Base-by-base conservation (phyloP, 202 grass and related monocot species). In the Zoysia matrella region DNA sequence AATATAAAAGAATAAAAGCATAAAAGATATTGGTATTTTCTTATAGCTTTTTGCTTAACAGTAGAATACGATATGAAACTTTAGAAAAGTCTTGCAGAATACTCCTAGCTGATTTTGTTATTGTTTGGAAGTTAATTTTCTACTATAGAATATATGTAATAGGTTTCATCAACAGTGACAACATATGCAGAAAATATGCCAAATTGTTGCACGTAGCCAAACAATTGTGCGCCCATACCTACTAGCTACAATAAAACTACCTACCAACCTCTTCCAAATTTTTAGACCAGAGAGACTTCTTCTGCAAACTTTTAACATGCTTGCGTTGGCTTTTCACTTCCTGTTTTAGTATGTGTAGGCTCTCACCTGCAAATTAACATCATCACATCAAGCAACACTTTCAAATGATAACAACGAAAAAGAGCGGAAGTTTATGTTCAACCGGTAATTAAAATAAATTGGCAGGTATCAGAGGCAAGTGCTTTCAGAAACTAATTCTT, bases 281-380 rank as follows among this genome's bases (percentile, higher is more conserved):
- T 68, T 87, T 97, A 8, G 91, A 92, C 94, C 94, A 97, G 11
- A 97, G 86, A 80, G 94, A 94, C 73, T 78, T 94, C 83, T 97
- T 94, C 67, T 87, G 88, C 77, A 97, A 88, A 72, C 77, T 83
- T 73, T 92, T 94, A 52, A 97, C 91, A 84, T 97, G 91, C 81
- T 92, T 97, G 30, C 68, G 87, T 91, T 97, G 94, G 65, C 91
- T 94, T 84, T 94, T 97, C 67, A 97, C 78, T 81, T 97, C 91
- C 87, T 97, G 94, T 76, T 90, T 94, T 81, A 94, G 82, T 67
- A 90, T 89, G 53, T 94, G 91, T 51, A 97, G 83, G 65, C 77
- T 94, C 61, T 94, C 91, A 85, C 91, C 94, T 97, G 57, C 72
- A 83, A 88, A 62, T 47, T 57, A 85, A 76, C 50, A 86, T 12